These are phyloP conservation scores for Eucalyptus victrix DNA, from an alignment of 345 rosid species.

Conservation along the genomic window DNA sequence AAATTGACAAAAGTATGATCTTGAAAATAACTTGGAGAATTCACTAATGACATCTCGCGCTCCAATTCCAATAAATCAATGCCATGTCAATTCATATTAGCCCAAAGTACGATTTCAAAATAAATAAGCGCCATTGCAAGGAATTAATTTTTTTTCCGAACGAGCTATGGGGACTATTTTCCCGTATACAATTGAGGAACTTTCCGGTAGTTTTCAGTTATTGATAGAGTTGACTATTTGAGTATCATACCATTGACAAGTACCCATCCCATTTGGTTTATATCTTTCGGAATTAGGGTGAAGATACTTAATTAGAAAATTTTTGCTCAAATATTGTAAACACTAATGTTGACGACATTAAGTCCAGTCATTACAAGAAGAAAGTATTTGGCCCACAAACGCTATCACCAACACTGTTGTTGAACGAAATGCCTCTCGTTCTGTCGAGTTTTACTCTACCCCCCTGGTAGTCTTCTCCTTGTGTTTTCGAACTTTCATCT, in stretches of 20 bases:
- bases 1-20: fast-evolving
- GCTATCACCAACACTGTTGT: too few relatives aligned
- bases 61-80: not conserved
- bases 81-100: not conserved
- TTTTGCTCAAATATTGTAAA: too few relatives aligned
- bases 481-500: too few relatives aligned
- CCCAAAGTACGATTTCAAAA: not conserved
- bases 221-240: not conserved
- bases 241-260: not conserved
- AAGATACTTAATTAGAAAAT: not conserved
- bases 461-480: too few relatives aligned
- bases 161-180: not conserved
- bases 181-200: not conserved
- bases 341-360: too few relatives aligned
- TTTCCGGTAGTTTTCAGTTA: not conserved
- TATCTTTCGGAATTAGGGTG: not conserved
- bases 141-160: not conserved
- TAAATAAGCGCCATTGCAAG: too few relatives aligned
- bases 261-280: not conserved
- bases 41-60: not conserved
- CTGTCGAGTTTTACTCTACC: too few relatives aligned
- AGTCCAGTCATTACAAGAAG: too few relatives aligned
- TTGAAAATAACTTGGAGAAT: not conserved
- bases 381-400: too few relatives aligned
- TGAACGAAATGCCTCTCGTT: too few relatives aligned